Percentiles rank a stretch among this genome's conserved stretches.
These are phyloP conservation scores for Phialemonium atrogriseum DNA, from an alignment of 2,329 filamentous ascomycete genomes.

Conservation along the genomic window DNA sequence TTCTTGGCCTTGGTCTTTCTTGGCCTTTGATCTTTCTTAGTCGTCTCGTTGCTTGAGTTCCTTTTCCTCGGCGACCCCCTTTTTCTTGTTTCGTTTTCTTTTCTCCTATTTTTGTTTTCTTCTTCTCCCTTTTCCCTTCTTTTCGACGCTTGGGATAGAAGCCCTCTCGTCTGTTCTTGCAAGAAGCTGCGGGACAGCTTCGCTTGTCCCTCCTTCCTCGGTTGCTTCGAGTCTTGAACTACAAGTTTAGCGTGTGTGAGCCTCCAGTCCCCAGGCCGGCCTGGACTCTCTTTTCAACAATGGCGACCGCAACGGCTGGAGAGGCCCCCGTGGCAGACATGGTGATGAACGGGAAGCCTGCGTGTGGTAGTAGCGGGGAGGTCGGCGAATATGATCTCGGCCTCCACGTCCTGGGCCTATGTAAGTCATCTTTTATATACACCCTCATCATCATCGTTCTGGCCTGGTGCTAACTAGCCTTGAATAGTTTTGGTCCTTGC, in stretches of 20 bases:
- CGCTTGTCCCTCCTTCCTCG: constrained; percentile 15
- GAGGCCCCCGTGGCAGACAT: constrained; percentile 5
- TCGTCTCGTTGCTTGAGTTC: constrained; percentile 12
- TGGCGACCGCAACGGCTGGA: constrained; percentile 3
- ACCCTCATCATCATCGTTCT: not conserved
- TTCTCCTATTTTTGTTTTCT: constrained; percentile 9
- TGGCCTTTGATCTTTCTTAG: constrained; percentile 11
- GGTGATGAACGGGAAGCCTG: constrained; percentile 24
- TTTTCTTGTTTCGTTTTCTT: constrained; percentile 13
- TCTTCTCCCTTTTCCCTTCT: constrained; percentile 11
- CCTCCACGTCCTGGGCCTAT: constrained; percentile 32
- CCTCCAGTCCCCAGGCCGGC: not conserved
- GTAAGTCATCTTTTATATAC: constrained; percentile 25
- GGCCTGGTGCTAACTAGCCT: constrained; percentile 6
- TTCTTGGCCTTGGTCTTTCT: constrained; percentile 14
- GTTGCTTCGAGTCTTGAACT: constrained; percentile 11
- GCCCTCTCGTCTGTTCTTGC: constrained; percentile 16
- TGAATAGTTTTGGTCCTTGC: constrained; percentile 28
- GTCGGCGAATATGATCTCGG: constrained; percentile 31
- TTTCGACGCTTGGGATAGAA: constrained; percentile 13
- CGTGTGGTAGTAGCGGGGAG: constrained; percentile 27
- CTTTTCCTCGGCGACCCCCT: constrained; percentile 12
- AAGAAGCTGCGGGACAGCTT: constrained; percentile 30
- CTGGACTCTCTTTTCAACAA: constrained; percentile 1
- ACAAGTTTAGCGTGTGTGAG: not conserved